A percentile compares a stretch with the other conserved stretches of the same genome.
phyloP scores from a whole-genome alignment of 176 grass and related monocot genomes.

The Pharus latifolius region DNA sequence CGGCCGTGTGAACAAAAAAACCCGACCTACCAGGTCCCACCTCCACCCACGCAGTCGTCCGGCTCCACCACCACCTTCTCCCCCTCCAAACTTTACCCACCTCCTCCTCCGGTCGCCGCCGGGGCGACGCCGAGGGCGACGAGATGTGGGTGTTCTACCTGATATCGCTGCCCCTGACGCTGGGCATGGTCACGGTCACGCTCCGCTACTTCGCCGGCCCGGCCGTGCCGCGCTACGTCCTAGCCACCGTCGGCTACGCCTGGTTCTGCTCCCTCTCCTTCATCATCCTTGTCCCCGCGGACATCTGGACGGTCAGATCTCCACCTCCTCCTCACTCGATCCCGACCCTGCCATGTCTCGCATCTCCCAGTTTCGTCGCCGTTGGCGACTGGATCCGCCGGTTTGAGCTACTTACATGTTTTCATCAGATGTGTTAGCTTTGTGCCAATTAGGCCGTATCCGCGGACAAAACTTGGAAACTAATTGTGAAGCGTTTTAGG shows the following conservation, averaged over 20 bases:
- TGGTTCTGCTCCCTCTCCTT: slow-evolving; percentile 99
- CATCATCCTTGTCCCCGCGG: slow-evolving; percentile 98
- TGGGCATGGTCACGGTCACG: slow-evolving; percentile 92
- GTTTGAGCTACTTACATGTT: slow-evolving; percentile 1
- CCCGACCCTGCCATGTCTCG: not conserved
- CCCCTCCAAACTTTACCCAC: no score
- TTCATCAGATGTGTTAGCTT: no score
- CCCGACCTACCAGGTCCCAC: slow-evolving; percentile 30
- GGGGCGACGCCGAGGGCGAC: slow-evolving; percentile 3
- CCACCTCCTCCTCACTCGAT: not conserved
- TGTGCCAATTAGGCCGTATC: not conserved
- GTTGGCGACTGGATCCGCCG: slow-evolving; percentile 25
- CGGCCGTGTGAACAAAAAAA: slow-evolving; percentile 11
- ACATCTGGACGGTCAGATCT: slow-evolving; percentile 96
- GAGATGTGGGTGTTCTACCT: slow-evolving; percentile 99
- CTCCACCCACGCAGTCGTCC: not conserved
- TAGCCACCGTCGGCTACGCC: slow-evolving; percentile 89
- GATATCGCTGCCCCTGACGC: slow-evolving; percentile 92
- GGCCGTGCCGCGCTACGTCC: slow-evolving; percentile 74
- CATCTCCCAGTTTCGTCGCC: not conserved
- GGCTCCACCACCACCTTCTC: not conserved
- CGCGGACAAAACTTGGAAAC: not conserved
- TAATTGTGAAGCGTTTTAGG: not conserved
- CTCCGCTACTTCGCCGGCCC: slow-evolving; percentile 98
- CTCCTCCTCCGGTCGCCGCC: not conserved